These are phyloP conservation scores for Ilyonectria destructans DNA, from an alignment of 2,329 filamentous ascomycete species.

Conservation along the genomic window DNA sequence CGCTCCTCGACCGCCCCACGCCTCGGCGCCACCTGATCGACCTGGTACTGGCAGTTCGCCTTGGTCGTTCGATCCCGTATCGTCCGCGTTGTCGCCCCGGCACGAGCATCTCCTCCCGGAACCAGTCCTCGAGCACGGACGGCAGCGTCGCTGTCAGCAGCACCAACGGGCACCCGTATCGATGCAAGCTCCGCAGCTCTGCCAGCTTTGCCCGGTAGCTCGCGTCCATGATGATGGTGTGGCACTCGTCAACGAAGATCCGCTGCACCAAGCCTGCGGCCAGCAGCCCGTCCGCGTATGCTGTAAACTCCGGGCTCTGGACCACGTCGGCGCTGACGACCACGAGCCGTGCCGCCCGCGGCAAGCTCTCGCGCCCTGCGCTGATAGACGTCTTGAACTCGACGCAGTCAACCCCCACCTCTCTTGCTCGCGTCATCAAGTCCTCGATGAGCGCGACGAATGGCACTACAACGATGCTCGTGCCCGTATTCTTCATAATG, in stretches of 20 bases:
- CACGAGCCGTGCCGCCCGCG: neutral
- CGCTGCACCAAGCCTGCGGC: slow-evolving; percentile 1
- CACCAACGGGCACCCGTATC: slow-evolving; percentile 1
- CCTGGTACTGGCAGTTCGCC: slow-evolving; percentile 2
- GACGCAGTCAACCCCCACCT: slow-evolving; percentile 7
- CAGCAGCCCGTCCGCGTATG: slow-evolving; percentile 5
- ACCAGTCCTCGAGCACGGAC: slow-evolving; percentile 6
- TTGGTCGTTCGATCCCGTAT: slow-evolving; percentile 2
- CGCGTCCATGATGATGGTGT: slow-evolving; percentile 12
- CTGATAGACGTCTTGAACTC: neutral
- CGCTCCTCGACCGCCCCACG: neutral
- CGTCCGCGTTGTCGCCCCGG: neutral
- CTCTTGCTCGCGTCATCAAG: slow-evolving; percentile 10
- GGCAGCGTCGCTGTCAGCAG: slow-evolving; percentile 5
- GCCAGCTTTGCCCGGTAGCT: slow-evolving; percentile 7
- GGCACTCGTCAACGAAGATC: slow-evolving; percentile 14
- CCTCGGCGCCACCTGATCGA: neutral
- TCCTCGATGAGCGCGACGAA: slow-evolving; percentile 16
- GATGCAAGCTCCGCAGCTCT: slow-evolving; percentile 4
- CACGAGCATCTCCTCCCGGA: slow-evolving; percentile 10
- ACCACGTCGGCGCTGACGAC: neutral
- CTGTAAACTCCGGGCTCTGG: neutral
- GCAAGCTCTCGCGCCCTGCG: slow-evolving; percentile 5
- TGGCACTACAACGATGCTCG: slow-evolving; percentile 16
- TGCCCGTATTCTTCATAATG: slow-evolving; percentile 7